phyloP scores from a whole-genome alignment of 345 rosid genomes.

The Excoecaria agallocha region DNA sequence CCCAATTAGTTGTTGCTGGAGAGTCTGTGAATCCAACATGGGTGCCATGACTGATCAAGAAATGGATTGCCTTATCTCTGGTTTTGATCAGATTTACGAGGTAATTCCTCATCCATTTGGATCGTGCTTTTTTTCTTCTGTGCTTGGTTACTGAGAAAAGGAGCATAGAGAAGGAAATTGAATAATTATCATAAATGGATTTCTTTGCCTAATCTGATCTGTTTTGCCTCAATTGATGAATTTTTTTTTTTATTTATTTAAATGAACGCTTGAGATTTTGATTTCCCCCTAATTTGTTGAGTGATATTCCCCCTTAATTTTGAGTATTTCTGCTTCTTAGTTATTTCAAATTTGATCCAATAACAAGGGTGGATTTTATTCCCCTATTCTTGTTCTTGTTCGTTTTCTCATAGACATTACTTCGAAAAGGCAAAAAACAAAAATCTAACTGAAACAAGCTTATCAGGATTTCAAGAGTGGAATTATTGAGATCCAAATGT shows the following conservation, averaged over 20 bases:
- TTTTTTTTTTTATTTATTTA: not conserved
- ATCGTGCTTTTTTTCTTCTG: not conserved
- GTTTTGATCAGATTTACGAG: conserved; percentile 67
- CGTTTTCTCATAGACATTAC: not conserved
- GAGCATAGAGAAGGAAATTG: not conserved
- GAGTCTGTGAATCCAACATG: conserved; percentile 22
- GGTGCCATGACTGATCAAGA: conserved; percentile 53
- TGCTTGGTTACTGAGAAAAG: conserved; percentile 19
- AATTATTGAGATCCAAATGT: conserved; percentile 47
- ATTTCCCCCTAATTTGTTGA: not conserved
- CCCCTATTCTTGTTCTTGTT: not conserved
- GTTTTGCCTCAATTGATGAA: too few relatives aligned
- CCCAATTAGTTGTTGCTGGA: not conserved
- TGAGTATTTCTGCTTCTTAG: not conserved
- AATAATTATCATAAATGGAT: too few relatives aligned
- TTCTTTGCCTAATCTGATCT: too few relatives aligned
- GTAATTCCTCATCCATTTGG: conserved; percentile 28
- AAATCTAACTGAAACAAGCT: not conserved
- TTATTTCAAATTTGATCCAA: not conserved
- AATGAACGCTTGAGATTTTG: not conserved
- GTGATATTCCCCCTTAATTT: not conserved
- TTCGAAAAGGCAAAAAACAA: not conserved
- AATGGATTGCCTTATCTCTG: conserved; percentile 52
- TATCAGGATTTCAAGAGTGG: conserved; percentile 64
- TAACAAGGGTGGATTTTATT: not conserved